phyloP scores from a whole-genome alignment of 2,329 filamentous ascomycete species.

The Nothophaeocryptopus gaeumannii region DNA sequence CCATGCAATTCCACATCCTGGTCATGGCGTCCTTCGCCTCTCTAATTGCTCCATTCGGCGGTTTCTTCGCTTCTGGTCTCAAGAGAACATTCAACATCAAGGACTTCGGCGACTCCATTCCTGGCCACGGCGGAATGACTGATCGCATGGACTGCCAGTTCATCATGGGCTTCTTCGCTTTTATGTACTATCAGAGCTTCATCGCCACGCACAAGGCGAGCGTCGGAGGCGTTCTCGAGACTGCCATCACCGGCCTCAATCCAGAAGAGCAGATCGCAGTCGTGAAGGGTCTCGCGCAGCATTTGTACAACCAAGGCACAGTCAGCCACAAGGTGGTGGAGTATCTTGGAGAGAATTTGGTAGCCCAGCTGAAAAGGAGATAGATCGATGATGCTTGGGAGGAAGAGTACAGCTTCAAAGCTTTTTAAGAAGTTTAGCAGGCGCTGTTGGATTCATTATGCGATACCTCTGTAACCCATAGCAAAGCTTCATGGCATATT shows the following conservation, averaged over 20 bases:
- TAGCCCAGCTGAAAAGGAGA: slow-evolving; percentile 13
- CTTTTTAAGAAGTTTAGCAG: background rate
- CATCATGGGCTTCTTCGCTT: slow-evolving; percentile 98
- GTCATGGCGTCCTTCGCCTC: slow-evolving; percentile 91
- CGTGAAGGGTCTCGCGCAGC: slow-evolving; percentile 60
- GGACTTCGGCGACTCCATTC: slow-evolving; percentile 97
- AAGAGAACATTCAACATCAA: slow-evolving; percentile 99
- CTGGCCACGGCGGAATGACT: slow-evolving; percentile 95
- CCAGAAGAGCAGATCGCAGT: slow-evolving; percentile 86
- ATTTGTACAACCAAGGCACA: slow-evolving; percentile 62
- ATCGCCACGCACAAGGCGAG: slow-evolving; percentile 84
- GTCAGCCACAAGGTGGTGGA: slow-evolving; percentile 52
- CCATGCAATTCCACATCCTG: slow-evolving; percentile 91
- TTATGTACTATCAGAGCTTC: slow-evolving; percentile 96
- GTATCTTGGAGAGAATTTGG: slow-evolving; percentile 34
- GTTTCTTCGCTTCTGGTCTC: slow-evolving; percentile 95
- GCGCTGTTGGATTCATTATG: background rate
- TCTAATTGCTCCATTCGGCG: slow-evolving; percentile 93
- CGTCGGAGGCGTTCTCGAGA: slow-evolving; percentile 84
- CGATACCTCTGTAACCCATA: too few relatives aligned
- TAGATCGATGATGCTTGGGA: background rate
- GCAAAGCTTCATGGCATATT: too few relatives aligned
- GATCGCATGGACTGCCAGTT: slow-evolving; percentile 99
- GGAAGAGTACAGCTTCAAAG: slow-evolving; percentile 2
- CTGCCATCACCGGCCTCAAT: slow-evolving; percentile 82